Evolutionary conservation across 306 rosid genomes (phyloP).

Genomic region (Vigna unguiculata): DNA sequence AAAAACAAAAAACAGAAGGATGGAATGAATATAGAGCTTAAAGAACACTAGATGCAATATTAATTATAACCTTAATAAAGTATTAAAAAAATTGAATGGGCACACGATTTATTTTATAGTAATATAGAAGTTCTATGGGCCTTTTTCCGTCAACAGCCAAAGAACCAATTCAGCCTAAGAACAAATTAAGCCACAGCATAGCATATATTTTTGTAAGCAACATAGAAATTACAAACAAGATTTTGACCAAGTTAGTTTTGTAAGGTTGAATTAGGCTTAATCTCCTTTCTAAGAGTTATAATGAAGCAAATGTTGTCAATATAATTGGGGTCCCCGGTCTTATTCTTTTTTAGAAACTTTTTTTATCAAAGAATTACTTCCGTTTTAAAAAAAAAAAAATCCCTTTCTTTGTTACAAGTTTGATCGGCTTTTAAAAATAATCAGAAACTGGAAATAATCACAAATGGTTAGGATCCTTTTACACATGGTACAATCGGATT

Average conservation of each 20-base stretch:
- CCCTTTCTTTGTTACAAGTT: not conserved
- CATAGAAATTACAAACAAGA: slow-evolving; percentile 21
- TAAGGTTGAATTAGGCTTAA: too few relatives aligned
- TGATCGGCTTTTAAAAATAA: not conserved
- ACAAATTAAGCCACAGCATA: not conserved
- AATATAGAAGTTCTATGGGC: slow-evolving; percentile 20
- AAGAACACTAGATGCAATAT: slow-evolving; percentile 34
- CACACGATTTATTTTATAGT: slow-evolving; percentile 16
- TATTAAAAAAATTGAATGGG: slow-evolving; percentile 23
- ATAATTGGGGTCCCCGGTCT: not conserved
- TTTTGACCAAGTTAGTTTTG: not conserved
- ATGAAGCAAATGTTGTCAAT: not conserved
- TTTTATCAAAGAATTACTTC: not conserved
- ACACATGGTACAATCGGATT: too few relatives aligned
- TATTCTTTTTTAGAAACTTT: not conserved
- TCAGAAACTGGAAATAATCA: not conserved
- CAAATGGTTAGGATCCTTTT: too few relatives aligned
- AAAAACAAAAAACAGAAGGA: not conserved
- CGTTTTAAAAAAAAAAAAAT: too few relatives aligned
- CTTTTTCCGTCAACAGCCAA: slow-evolving; percentile 25
- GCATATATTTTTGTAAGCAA: slow-evolving; percentile 23
- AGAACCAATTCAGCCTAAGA: slow-evolving; percentile 2
- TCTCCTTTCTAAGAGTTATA: not conserved
- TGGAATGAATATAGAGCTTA: slow-evolving; percentile 24
- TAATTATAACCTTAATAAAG: not conserved